Conservation (phyloP, 2,329 filamentous ascomycete genomes). For the Colletotrichum shisoi region DNA sequence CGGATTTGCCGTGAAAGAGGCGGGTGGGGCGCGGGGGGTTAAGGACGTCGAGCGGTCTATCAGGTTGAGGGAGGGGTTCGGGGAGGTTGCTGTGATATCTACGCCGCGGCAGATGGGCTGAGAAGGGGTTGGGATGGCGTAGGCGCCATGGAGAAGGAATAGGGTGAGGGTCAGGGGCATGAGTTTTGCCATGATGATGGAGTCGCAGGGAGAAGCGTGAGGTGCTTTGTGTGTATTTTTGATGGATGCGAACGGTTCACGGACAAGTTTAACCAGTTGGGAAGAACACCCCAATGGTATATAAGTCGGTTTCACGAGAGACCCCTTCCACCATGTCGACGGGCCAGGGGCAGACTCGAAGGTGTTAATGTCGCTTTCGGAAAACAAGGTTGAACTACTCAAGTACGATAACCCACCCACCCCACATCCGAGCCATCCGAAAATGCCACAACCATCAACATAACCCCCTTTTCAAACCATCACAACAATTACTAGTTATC, state of each 20-base stretch:
- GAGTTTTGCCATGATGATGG: slow-evolving; percentile 1
- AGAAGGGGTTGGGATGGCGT: background rate
- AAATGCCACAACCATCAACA: too few species aligned
- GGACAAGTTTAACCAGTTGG: background rate
- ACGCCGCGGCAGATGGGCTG: slow-evolving; percentile 13
- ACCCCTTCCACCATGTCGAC: too few species aligned
- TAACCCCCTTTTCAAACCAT: too few species aligned
- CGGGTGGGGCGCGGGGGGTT: background rate
- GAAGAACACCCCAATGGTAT: too few species aligned
- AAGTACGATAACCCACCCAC: too few species aligned
- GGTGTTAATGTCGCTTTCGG: too few species aligned
- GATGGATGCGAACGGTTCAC: background rate
- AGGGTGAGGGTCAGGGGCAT: background rate
- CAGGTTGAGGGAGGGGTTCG: background rate
- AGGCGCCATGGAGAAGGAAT: background rate
- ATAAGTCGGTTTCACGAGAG: too few species aligned
- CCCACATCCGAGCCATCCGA: too few species aligned
- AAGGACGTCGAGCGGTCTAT: slow-evolving; percentile 8
- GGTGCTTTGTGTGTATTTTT: background rate
- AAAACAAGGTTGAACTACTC: too few species aligned
- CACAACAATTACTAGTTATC: too few species aligned
- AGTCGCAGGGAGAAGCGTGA: too few species aligned
- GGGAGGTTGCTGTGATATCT: background rate
- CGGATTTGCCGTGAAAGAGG: slow-evolving; percentile 18
- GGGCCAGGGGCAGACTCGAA: too few species aligned